Percentiles rank a stretch among this genome's conserved stretches.
Conservation (phyloP, 2,329 filamentous ascomycete species). For the Cryphonectria japonica region DNA sequence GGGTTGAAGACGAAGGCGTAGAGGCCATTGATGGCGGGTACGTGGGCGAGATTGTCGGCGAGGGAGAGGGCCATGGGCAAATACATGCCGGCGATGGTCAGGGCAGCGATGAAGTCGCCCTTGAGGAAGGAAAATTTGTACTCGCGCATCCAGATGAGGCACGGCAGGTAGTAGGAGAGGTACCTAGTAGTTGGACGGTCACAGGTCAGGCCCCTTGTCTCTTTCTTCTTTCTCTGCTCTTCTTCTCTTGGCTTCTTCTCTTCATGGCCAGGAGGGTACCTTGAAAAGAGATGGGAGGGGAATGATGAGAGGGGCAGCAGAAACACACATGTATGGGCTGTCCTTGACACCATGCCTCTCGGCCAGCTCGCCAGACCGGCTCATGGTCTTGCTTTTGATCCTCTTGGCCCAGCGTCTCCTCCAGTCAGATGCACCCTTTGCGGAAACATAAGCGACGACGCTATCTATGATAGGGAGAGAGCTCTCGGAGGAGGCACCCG, state of each 20-base stretch:
- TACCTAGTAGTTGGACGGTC: slow-evolving; percentile 62
- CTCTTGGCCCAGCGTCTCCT: slow-evolving; percentile 53
- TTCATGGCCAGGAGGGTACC: neutral
- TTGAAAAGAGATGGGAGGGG: neutral
- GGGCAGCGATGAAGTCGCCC: slow-evolving; percentile 83
- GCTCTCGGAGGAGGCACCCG: slow-evolving; percentile 35
- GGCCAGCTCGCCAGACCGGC: slow-evolving; percentile 72
- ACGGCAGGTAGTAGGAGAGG: slow-evolving; percentile 89
- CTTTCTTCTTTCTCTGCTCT: neutral
- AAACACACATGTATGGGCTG: slow-evolving; percentile 69
- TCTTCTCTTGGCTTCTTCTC: too few species aligned
- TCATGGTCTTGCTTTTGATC: slow-evolving; percentile 68
- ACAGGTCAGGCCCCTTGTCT: slow-evolving; percentile 22
- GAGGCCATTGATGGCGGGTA: slow-evolving; percentile 90
- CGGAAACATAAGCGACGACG: slow-evolving; percentile 43
- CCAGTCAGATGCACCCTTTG: slow-evolving; percentile 47
- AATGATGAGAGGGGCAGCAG: neutral
- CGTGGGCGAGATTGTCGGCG: slow-evolving; percentile 87
- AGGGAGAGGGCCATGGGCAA: slow-evolving; percentile 96
- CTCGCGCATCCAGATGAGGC: slow-evolving; percentile 86
- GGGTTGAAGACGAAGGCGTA: slow-evolving; percentile 95
- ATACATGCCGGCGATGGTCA: slow-evolving; percentile 99
- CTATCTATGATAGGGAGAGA: slow-evolving; percentile 44
- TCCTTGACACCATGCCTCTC: slow-evolving; percentile 75
- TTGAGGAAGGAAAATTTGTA: slow-evolving; percentile 82